A percentile compares a stretch with the other conserved stretches of the same genome.
Evolutionary conservation across 2,329 filamentous ascomycete species (phyloP).

Genomic region (Fusarium mexicanum): DNA sequence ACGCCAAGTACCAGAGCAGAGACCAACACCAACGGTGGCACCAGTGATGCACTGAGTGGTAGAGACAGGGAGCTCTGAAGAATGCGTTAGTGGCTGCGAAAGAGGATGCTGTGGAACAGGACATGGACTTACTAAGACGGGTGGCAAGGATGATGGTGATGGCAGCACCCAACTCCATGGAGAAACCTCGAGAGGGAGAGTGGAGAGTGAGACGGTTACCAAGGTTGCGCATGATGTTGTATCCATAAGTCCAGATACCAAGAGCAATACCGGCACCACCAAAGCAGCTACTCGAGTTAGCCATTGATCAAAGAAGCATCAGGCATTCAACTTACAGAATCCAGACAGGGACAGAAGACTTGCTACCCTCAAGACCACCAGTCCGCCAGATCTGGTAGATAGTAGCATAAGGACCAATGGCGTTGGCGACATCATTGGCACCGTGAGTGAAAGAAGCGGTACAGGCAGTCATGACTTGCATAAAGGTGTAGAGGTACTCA

Average conservation of each 20-base stretch:
- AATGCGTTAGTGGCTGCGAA: not conserved
- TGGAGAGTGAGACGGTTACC: conserved; percentile 71
- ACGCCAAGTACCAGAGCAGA: conserved; percentile 67
- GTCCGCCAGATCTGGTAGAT: conserved; percentile 69
- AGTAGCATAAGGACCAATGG: conserved; percentile 70
- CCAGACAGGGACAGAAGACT: conserved; percentile 66
- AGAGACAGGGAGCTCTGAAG: conserved; percentile 65
- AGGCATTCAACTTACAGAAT: conserved; percentile 54
- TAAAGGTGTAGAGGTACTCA: conserved; percentile 69
- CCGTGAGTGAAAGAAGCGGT: conserved; percentile 74
- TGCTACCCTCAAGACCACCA: conserved; percentile 54
- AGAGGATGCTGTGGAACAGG: too few relatives aligned
- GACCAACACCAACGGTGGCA: conserved; percentile 69
- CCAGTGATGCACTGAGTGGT: conserved; percentile 74
- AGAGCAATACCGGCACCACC: conserved; percentile 63
- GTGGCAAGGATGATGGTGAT: conserved; percentile 72
- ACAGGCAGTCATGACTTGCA: conserved; percentile 69
- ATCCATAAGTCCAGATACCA: conserved; percentile 70
- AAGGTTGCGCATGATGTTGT: conserved; percentile 72
- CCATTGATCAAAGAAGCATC: accelerated
- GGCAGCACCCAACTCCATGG: conserved; percentile 68
- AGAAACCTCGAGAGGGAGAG: conserved; percentile 68
- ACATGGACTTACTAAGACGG: conserved; percentile 57
- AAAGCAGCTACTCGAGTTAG: conserved; percentile 48
- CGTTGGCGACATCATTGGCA: conserved; percentile 72